Evolutionary conservation across 2,329 filamentous ascomycete species (phyloP).

Genomic region (Trichoderma aggressivum): DNA sequence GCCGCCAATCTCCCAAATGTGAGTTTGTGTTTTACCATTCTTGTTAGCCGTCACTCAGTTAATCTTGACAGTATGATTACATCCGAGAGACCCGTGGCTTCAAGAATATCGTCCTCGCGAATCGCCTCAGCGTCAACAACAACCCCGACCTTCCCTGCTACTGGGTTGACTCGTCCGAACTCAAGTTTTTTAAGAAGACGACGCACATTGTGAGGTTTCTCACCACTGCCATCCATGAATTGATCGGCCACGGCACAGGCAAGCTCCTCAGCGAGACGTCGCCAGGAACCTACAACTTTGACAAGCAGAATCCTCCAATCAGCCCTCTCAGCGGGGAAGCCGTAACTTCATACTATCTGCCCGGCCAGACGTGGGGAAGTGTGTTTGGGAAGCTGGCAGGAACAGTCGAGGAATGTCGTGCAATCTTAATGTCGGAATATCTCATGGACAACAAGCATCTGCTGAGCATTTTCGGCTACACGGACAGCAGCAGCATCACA

Average conservation of each 20-base stretch:
- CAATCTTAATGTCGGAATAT: neutral
- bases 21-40: neutral
- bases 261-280: slow-evolving; percentile 56
- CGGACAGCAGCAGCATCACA: neutral
- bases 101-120: slow-evolving; percentile 62
- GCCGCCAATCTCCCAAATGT: neutral
- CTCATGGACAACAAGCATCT: neutral
- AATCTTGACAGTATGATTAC: slow-evolving; percentile 46
- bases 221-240: neutral
- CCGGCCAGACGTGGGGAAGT: neutral
- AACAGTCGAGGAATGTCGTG: neutral
- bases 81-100: slow-evolving; percentile 60
- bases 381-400: neutral
- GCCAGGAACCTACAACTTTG: slow-evolving; percentile 58
- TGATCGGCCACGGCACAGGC: slow-evolving; percentile 57
- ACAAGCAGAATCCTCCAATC: slow-evolving; percentile 32
- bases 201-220: neutral
- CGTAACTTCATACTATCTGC: neutral
- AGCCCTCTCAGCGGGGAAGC: neutral
- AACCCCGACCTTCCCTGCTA: slow-evolving; percentile 68
- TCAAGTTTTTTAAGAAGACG: neutral
- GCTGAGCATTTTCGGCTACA: neutral
- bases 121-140: slow-evolving; percentile 53
- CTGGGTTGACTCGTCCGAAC: slow-evolving; percentile 36
- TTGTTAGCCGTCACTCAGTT: neutral